Base-by-base conservation (phyloP, 2,329 filamentous ascomycete species). In the Orbilia brochopaga region DNA sequence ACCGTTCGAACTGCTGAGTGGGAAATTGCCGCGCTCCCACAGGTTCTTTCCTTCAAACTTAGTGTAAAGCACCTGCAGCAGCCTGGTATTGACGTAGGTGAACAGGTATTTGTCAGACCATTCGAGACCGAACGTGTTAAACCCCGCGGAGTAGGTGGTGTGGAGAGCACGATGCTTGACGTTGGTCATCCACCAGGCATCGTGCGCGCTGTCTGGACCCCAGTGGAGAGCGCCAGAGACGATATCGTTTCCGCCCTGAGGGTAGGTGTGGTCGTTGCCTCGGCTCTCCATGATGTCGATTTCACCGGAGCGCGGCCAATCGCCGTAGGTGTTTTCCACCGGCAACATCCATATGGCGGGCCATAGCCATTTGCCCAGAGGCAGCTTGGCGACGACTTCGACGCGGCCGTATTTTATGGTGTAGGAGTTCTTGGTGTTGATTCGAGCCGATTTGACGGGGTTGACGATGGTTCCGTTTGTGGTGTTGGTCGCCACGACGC, bases 271-370 rank as follows among this genome's bases (percentile, higher is more conserved):
- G 80, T 93, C 91, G 82, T 95, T 95, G 69, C 91, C 91, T 64
- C 91, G 89, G 27, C 87, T 87, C 80, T 94, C 90, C 77, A 87
- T 82, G 61, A 95, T 90, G 78, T 95, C 91, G 57, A 95, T 94
- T 80, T 94, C 90, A 51, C 91, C 91, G 7, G 89, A 92, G 6
- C 82, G 80, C 0, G 91, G 91, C 91, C 91, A 95, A 0, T 83
- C 76, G 0, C 91, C 91, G 78, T 94, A 95, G 10, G 82, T 87
- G 60, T 87, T 83, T 48, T 88, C 82, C 52, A 86, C 86, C 0
- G 91, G 91, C 82, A 94, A 83, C 89, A 95, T 90, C 89, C 90
- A 92, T 77, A 95, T 93, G n/a, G 90, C 90, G 1, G 91, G 91
- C 91, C 91, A 94, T 10, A 95, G 83, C 91, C 91, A 94, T 80